These are phyloP conservation scores for Mrakia blollopis DNA, from an alignment of 768 basidiomycete species.

Conservation along the genomic window DNA sequence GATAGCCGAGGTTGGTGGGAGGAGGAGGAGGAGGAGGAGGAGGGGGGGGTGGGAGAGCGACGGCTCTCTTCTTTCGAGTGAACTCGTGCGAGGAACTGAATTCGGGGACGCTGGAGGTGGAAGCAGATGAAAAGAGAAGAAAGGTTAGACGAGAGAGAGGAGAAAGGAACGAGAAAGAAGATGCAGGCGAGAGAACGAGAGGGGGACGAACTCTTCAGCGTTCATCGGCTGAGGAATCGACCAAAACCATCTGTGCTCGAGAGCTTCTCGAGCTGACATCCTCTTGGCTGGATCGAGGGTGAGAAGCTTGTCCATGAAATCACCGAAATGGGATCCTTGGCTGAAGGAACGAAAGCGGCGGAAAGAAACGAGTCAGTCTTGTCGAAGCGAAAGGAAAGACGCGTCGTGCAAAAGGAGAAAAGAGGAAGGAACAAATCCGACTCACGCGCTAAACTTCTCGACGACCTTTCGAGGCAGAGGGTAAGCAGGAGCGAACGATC, in stretches of 20 bases:
- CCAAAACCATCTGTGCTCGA: conserved; percentile 95
- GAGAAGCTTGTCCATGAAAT: conserved; percentile 75
- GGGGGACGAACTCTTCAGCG: conserved; percentile 40
- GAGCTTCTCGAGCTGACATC: conserved; percentile 75
- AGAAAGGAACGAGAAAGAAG: neutral
- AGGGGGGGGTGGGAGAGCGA: neutral
- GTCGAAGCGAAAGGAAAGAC: conserved; percentile 36
- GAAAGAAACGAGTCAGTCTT: neutral
- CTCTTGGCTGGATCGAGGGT: conserved; percentile 77
- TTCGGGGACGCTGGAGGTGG: neutral
- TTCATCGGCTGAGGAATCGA: conserved; percentile 66
- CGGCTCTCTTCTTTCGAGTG: conserved; percentile 24
- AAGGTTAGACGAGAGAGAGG: neutral
- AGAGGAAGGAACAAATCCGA: conserved; percentile 43
- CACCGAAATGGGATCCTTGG: conserved; percentile 66
- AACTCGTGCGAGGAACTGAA: conserved; percentile 29
- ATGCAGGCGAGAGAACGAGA: too few relatives aligned
- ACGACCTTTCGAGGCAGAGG: neutral
- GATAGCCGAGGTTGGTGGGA: neutral
- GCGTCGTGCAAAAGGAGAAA: conserved; percentile 49
- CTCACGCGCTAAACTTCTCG: neutral
- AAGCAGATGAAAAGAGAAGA: neutral
- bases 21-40: neutral
- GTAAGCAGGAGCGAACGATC: neutral
- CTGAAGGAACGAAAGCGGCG: conserved; percentile 45